Conservation (phyloP, 257 asterid genomes). For the Plantago ovata region DNA sequence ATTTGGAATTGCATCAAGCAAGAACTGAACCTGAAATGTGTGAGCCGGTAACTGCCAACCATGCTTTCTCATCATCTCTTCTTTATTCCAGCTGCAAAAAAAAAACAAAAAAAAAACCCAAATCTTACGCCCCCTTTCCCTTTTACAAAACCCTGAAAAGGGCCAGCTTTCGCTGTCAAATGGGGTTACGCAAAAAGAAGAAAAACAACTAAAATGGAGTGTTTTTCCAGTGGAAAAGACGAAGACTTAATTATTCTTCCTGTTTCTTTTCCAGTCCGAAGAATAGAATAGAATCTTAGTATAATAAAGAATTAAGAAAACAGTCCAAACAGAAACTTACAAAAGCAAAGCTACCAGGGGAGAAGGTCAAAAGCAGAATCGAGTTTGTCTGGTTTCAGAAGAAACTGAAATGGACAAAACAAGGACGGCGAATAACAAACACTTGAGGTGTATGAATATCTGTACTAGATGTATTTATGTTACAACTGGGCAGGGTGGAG, state of each 20-base stretch:
- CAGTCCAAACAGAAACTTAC: slow-evolving; percentile 28
- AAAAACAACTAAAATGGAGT: background rate
- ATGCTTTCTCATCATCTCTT: slow-evolving; percentile 93
- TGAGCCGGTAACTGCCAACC: slow-evolving; percentile 99
- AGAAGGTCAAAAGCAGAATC: slow-evolving; percentile 6
- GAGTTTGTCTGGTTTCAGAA: slow-evolving; percentile 1
- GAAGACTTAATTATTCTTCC: slow-evolving; percentile 1
- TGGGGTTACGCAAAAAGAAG: slow-evolving; percentile 21
- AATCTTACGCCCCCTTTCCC: slow-evolving; percentile 16
- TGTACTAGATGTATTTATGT: no score
- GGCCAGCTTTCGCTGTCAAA: slow-evolving; percentile 24
- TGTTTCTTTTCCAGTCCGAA: slow-evolving; percentile 1
- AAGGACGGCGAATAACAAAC: slow-evolving; percentile 29
- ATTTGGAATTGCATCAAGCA: background rate
- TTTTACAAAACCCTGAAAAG: slow-evolving; percentile 26
- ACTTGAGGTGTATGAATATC: no score
- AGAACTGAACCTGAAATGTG: slow-evolving; percentile 75
- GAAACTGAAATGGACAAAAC: slow-evolving; percentile 31
- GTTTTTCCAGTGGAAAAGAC: slow-evolving; percentile 3
- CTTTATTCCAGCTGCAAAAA: no score
- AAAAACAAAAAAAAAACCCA: slow-evolving; percentile 23
- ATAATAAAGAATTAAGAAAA: slow-evolving; percentile 15
- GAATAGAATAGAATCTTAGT: slow-evolving; percentile 24
- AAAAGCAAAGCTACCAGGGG: slow-evolving; percentile 31
- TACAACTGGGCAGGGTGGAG: no score